A percentile compares a stretch with the other conserved stretches of the same genome.
Evolutionary conservation across 768 basidiomycete genomes (phyloP).

Genomic region (Podaxis pistillaris): DNA sequence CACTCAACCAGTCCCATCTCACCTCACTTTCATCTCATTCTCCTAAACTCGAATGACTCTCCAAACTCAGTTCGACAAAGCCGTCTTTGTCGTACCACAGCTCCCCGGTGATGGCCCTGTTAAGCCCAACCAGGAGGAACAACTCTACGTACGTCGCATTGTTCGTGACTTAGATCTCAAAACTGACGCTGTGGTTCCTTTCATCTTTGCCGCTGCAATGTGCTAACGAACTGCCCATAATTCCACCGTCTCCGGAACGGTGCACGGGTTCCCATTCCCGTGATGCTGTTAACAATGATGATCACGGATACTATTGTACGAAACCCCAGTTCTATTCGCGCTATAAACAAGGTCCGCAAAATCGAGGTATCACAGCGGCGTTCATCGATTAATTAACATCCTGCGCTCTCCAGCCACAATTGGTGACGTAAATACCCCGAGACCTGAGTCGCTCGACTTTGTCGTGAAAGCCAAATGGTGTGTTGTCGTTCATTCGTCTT

Average conservation of each 20-base stretch:
- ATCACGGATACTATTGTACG: neutral
- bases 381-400: neutral
- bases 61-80: conserved; percentile 71
- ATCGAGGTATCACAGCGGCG: too few relatives aligned
- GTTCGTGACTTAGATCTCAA: neutral
- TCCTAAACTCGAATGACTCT: conserved; percentile 46
- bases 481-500: conserved; percentile 19
- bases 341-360: conserved; percentile 82
- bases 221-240: too few relatives aligned
- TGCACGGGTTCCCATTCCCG: conserved; percentile 5
- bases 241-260: neutral
- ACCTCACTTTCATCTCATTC: neutral
- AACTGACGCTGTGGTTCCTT: neutral
- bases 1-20: neutral
- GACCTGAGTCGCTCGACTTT: conserved; percentile 83
- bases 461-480: conserved; percentile 92
- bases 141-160: conserved; percentile 64
- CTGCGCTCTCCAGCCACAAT: conserved; percentile 50
- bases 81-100: conserved; percentile 61
- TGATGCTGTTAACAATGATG: too few relatives aligned
- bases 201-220: neutral
- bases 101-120: conserved; percentile 86
- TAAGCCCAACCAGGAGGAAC: conserved; percentile 70
- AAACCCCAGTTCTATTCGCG: conserved; percentile 79
- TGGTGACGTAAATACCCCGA: conserved; percentile 65